phyloP scores from a whole-genome alignment of 495 filamentous ascomycete genomes.

The Endocarpon pusillum region DNA sequence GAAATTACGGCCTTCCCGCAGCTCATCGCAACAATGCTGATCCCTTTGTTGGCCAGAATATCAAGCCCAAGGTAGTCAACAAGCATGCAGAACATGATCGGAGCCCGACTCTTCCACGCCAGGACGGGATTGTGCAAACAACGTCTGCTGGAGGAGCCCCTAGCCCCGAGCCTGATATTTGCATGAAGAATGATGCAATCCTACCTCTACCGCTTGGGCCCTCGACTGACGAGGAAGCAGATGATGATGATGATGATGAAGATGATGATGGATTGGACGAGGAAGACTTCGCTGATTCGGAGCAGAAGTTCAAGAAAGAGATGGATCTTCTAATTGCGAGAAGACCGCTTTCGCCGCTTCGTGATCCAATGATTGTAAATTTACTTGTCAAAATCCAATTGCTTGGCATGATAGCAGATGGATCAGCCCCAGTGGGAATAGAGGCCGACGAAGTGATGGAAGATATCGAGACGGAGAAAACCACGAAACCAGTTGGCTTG shows the following conservation, averaged over 20 bases:
- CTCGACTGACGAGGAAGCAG: no score
- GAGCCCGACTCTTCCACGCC: background rate
- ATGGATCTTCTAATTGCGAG: constrained; percentile 27
- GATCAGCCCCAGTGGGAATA: constrained; percentile 11
- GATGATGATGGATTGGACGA: constrained; percentile 26
- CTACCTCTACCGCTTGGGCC: no score
- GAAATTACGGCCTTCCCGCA: constrained; percentile 25
- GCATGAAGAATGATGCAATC: no score
- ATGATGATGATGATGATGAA: constrained; percentile 31
- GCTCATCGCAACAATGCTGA: constrained; percentile 20
- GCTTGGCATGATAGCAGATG: constrained; percentile 24
- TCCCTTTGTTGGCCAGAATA: constrained; percentile 26
- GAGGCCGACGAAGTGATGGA: constrained; percentile 14
- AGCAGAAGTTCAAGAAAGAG: constrained; percentile 29
- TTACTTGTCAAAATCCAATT: constrained; percentile 29
- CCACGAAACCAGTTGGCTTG: constrained; percentile 12
- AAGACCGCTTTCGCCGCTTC: constrained; percentile 25
- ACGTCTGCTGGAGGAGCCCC: no score
- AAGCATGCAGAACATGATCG: constrained; percentile 22
- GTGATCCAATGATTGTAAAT: constrained; percentile 27
- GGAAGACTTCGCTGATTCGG: constrained; percentile 32
- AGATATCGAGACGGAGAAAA: constrained; percentile 4
- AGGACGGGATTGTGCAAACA: no score
- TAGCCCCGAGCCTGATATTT: no score
- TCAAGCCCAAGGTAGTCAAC: constrained; percentile 17